Evolutionary conservation across 179 eudicot species (phyloP).

Genomic region (Patellifolia procumbens): DNA sequence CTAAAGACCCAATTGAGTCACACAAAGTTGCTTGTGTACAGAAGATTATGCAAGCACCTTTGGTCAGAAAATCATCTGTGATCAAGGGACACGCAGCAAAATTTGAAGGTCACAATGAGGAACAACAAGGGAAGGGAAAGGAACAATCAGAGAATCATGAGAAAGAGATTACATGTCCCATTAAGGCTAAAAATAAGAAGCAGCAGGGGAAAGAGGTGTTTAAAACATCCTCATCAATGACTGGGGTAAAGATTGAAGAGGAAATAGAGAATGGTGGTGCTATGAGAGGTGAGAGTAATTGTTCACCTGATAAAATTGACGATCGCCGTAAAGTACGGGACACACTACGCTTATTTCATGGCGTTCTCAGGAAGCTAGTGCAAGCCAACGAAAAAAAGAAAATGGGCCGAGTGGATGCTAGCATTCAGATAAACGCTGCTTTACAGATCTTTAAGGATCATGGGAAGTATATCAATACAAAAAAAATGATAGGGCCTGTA

Average conservation of each 20-base stretch:
- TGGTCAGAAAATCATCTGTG: conserved; percentile 2
- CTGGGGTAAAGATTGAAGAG: not conserved
- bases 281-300: not conserved
- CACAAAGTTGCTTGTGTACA: conserved; percentile 22
- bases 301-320: conserved; percentile 38
- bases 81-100: not conserved
- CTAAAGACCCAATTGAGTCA: conserved; percentile 17
- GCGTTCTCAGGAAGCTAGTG: conserved; percentile 56
- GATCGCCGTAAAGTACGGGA: conserved; percentile 67
- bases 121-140: not conserved
- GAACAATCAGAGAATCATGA: not conserved
- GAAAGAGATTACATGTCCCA: not conserved
- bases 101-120: conserved; percentile 18
- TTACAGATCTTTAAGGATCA: conserved; percentile 41
- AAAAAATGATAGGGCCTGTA: conserved; percentile 51
- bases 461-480: conserved; percentile 50
- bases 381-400: conserved; percentile 58
- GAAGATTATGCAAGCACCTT: conserved; percentile 6
- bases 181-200: conserved; percentile 27
- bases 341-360: conserved; percentile 55
- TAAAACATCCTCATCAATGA: conserved; percentile 20
- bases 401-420: conserved; percentile 22
- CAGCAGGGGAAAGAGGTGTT: conserved; percentile 19
- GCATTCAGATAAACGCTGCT: conserved; percentile 28
- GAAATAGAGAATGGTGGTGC: not conserved